Conservation (phyloP, 78 protist genomes). For the Monosiga brevicollis region DNA sequence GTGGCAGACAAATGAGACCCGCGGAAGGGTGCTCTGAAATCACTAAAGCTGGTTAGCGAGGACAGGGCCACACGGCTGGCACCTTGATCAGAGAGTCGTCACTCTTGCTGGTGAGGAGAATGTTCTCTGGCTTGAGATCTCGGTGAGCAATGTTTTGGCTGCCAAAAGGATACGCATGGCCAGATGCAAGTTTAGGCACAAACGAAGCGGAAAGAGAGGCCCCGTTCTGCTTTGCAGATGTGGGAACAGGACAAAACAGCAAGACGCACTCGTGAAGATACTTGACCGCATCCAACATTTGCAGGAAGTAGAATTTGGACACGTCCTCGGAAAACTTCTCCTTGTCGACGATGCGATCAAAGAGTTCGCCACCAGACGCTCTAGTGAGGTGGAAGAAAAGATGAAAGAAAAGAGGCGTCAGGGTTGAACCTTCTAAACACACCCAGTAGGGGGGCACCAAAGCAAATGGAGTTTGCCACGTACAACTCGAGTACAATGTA, state of each 20-base stretch:
- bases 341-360: background rate
- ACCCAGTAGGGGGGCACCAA: too few relatives aligned
- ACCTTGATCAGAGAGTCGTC: background rate
- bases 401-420: too few relatives aligned
- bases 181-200: too few relatives aligned
- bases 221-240: too few relatives aligned
- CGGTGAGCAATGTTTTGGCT: constrained; percentile 30
- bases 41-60: background rate
- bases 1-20: background rate
- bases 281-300: constrained; percentile 1
- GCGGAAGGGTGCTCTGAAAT: too few relatives aligned
- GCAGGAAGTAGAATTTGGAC: background rate
- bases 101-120: background rate
- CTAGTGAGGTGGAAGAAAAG: too few relatives aligned
- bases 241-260: too few relatives aligned
- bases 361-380: constrained; percentile 39
- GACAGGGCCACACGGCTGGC: background rate
- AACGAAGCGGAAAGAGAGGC: too few relatives aligned
- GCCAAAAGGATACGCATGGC: too few relatives aligned
- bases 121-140: constrained; percentile 45
- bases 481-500: background rate
- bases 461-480: too few relatives aligned
- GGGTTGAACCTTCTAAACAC: too few relatives aligned
- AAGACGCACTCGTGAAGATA: constrained; percentile 32
- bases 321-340: constrained; percentile 8